Conservation (phyloP, 225 moss, liverwort and hornwort genomes). For the Marchantia paleacea region DNA sequence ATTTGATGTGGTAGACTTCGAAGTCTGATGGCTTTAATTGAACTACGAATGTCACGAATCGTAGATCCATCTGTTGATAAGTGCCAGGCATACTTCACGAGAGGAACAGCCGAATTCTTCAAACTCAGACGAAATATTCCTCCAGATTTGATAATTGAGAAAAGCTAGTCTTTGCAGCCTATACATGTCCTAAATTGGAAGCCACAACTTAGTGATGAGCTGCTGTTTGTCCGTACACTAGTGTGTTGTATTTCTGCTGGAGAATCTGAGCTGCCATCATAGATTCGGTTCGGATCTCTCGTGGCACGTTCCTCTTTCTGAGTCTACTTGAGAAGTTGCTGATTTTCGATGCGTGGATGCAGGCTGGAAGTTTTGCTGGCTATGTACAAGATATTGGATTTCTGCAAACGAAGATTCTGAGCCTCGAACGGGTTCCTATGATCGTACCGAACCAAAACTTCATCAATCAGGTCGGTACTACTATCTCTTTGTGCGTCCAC, state of each 20-base stretch:
- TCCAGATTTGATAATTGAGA: no score
- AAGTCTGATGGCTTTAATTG: no score
- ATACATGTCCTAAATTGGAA: no score
- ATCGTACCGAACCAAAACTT: slow-evolving; percentile 87
- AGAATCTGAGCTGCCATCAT: neutral
- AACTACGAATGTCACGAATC: no score
- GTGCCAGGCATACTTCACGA: no score
- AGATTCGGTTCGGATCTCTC: neutral
- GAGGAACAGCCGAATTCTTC: no score
- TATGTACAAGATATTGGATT: slow-evolving; percentile 83
- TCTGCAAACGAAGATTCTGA: slow-evolving; percentile 71
- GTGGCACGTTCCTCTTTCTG: no score
- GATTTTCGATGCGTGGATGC: slow-evolving; percentile 25
- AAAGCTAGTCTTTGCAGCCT: no score
- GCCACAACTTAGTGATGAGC: neutral
- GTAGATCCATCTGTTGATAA: no score
- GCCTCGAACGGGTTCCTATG: slow-evolving; percentile 69
- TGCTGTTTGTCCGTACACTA: neutral
- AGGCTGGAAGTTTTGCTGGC: slow-evolving; percentile 69
- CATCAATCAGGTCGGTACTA: slow-evolving; percentile 60
- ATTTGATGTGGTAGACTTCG: no score
- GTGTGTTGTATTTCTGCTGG: neutral
- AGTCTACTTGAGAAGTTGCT: neutral
- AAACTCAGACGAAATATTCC: no score
- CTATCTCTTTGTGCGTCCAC: neutral